phyloP scores from a whole-genome alignment of 257 asterid species.

The Solanum pinnatisectum region DNA sequence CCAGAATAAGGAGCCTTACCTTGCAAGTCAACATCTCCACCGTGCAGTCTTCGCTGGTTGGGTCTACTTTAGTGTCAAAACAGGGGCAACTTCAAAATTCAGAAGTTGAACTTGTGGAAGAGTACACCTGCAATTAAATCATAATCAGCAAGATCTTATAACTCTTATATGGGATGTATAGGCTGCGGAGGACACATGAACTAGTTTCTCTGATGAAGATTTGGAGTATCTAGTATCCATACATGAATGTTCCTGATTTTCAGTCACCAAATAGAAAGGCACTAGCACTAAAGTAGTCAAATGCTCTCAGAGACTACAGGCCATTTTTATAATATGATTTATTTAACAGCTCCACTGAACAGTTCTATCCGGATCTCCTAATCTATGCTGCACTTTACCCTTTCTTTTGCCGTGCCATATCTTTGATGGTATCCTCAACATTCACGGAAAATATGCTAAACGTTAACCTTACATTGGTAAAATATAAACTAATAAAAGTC shows the following conservation, averaged over 20 bases:
- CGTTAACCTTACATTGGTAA: background rate
- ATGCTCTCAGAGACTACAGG: background rate
- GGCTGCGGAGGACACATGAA: background rate
- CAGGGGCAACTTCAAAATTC: slow-evolving; percentile 72
- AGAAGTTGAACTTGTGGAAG: slow-evolving; percentile 72
- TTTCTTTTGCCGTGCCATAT: background rate
- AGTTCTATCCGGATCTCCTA: background rate
- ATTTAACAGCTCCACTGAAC: background rate
- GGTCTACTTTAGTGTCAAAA: slow-evolving; percentile 60
- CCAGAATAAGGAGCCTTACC: slow-evolving; percentile 24
- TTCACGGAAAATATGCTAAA: background rate
- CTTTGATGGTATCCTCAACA: background rate
- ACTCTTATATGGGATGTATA: background rate
- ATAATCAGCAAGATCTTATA: background rate
- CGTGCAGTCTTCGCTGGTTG: slow-evolving; percentile 45
- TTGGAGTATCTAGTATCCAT: background rate
- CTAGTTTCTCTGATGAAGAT: background rate
- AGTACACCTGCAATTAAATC: slow-evolving; percentile 48
- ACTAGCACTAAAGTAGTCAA: background rate
- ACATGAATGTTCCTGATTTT: background rate
- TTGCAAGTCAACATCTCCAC: slow-evolving; percentile 82
- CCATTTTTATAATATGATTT: background rate
- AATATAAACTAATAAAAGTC: background rate
- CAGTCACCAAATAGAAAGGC: background rate
- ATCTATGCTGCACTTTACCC: background rate